Base-by-base conservation (phyloP, 2,329 filamentous ascomycete genomes). In the Neofusicoccum sp. region DNA sequence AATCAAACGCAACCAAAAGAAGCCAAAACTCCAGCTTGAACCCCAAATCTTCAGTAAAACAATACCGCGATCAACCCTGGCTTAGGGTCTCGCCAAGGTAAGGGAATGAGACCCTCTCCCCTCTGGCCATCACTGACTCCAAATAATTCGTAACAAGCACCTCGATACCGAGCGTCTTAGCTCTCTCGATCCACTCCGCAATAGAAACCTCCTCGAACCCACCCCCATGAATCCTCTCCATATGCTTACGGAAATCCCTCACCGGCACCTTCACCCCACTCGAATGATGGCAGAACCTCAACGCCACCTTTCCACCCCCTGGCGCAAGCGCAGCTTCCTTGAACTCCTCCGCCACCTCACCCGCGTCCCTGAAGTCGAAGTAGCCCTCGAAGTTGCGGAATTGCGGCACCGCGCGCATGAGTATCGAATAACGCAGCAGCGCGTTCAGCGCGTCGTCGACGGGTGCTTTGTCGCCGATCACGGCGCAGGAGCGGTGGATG, bases 381-480 rank as follows among this genome's bases (percentile, higher is more conserved):
- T 20, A 5, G 8, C 57, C 20, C 3, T 49, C 24, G 11, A 47
- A 14, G n/a, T 6, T 16, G 11, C 11, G 9, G 6, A 28, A 28
- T 14, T 11, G 8, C 36, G 62, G 65, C 26, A 66, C 62, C 43
- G 63, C 60, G 34, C 65, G 58, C 62, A 65, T 56, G 47, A 28
- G 45, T 8, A 31, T 30, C 49, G 45, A 61, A 24, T 60, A 65
- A 3, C 57, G 38, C n/a, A 62, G 43, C 14, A 65, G 53, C 26
- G 63, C 62, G 3, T 51, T 56, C 51, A 66, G 9, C 20, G 49
- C 45, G 20, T 63, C 62, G 11, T 51, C 53, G 4, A 58, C 45
- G 14, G 63, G 60, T 24, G 62, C 63, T 28, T 62, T 60, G 12
- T 49, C 58, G 1, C 65, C 64, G 24, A 65, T 60, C 57, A 66